phyloP scores from a whole-genome alignment of 441 rosid species.

The Erodium trifolium region DNA sequence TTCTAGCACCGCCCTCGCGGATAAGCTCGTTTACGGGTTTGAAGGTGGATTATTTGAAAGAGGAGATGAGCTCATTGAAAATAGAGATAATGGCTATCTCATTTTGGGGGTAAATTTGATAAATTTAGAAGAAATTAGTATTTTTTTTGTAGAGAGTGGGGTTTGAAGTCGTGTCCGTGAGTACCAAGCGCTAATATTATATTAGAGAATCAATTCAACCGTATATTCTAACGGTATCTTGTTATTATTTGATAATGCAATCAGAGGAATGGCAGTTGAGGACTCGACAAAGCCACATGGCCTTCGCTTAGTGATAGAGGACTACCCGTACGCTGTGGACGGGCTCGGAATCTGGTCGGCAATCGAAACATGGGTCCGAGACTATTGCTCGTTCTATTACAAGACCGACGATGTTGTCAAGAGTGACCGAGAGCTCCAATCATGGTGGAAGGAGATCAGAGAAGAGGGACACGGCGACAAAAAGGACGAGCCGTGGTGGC shows the following conservation, averaged over 20 bases:
- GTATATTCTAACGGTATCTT: no score
- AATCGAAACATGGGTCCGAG: constrained; percentile 46
- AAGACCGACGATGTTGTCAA: constrained; percentile 32
- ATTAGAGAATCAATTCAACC: no score
- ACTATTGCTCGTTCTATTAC: constrained; percentile 47
- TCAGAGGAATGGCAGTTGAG: constrained; percentile 77
- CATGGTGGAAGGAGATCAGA: constrained; percentile 67
- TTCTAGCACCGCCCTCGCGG: no score
- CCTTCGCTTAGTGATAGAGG: constrained; percentile 53
- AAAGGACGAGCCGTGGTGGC: constrained; percentile 54
- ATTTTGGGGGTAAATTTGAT: no score
- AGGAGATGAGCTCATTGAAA: no score
- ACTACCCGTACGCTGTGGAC: constrained; percentile 44
- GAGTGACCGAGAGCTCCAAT: constrained; percentile 59
- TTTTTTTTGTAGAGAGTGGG: no score
- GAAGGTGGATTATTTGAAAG: no score
- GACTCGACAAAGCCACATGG: constrained; percentile 57
- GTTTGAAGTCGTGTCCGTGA: no score
- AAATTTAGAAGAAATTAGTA: no score
- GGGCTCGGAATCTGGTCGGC: constrained; percentile 33
- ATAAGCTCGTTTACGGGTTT: no score
- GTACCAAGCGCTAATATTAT: no score
- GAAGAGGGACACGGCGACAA: constrained; percentile 66
- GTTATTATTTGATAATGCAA: background rate
- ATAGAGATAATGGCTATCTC: no score